A percentile compares a stretch with the other conserved stretches of the same genome.
These are phyloP conservation scores for Colletotrichum shisoi DNA, from an alignment of 2,329 filamentous ascomycete genomes.

Conservation along the genomic window DNA sequence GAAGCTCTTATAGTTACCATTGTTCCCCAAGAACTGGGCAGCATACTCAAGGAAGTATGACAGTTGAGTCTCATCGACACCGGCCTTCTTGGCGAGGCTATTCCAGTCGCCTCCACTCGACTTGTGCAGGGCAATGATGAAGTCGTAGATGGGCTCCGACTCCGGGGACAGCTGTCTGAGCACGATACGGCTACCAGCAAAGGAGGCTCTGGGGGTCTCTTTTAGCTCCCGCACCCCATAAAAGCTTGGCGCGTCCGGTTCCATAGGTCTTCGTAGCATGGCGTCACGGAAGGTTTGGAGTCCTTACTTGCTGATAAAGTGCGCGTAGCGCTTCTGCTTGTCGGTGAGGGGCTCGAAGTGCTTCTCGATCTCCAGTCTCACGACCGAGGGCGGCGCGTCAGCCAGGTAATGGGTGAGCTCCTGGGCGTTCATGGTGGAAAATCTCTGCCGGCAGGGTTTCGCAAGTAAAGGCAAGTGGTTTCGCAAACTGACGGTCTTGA, in stretches of 20 bases:
- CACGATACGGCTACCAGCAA: slow-evolving; percentile 79
- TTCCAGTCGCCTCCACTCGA: slow-evolving; percentile 75
- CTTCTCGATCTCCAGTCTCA: slow-evolving; percentile 87
- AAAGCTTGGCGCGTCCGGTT: slow-evolving; percentile 24
- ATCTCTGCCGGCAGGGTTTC: slow-evolving; percentile 38
- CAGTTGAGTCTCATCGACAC: slow-evolving; percentile 69
- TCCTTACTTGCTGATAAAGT: slow-evolving; percentile 80
- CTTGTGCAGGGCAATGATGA: slow-evolving; percentile 77
- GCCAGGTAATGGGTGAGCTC: slow-evolving; percentile 82
- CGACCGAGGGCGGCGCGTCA: slow-evolving; percentile 87
- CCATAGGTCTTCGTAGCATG: slow-evolving; percentile 5
- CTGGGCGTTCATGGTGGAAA: slow-evolving; percentile 62
- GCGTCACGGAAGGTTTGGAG: neutral
- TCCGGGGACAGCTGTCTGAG: slow-evolving; percentile 83
- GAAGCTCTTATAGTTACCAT: slow-evolving; percentile 87
- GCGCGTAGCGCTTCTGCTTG: slow-evolving; percentile 87
- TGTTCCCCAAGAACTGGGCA: slow-evolving; percentile 80
- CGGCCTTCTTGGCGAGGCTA: slow-evolving; percentile 68
- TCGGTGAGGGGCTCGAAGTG: slow-evolving; percentile 83
- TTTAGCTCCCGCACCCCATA: slow-evolving; percentile 24
- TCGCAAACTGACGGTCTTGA: slow-evolving; percentile 22
- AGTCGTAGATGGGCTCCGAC: slow-evolving; percentile 80
- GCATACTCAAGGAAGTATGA: slow-evolving; percentile 78
- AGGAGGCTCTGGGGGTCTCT: slow-evolving; percentile 68
- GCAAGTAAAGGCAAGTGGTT: slow-evolving; percentile 18